Conservation (phyloP, 495 filamentous ascomycete species). For the Daldinia loculata region DNA sequence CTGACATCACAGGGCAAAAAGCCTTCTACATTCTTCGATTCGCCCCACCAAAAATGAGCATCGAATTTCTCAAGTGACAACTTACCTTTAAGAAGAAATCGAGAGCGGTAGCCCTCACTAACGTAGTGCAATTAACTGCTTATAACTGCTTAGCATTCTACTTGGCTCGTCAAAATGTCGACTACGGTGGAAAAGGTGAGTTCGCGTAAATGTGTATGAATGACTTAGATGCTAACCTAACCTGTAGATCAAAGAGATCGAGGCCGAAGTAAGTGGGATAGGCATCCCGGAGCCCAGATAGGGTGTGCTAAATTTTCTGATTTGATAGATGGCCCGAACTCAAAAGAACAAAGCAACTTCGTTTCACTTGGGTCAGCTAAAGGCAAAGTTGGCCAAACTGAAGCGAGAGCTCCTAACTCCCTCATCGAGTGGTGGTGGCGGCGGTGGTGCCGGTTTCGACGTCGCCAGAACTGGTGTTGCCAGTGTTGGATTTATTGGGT, state of each 20-base stretch:
- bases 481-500: slow-evolving; percentile 86
- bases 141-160: slow-evolving; percentile 1
- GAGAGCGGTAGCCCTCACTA: slow-evolving; percentile 3
- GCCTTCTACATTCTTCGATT: slow-evolving; percentile 41
- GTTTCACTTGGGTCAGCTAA: slow-evolving; percentile 87
- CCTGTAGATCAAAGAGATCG: slow-evolving; percentile 92
- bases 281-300: slow-evolving; percentile 13
- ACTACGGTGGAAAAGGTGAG: slow-evolving; percentile 95
- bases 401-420: slow-evolving; percentile 96
- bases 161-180: slow-evolving; percentile 72
- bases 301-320: slow-evolving; percentile 33
- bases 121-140: slow-evolving; percentile 6
- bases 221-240: slow-evolving; percentile 26
- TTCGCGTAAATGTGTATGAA: slow-evolving; percentile 12
- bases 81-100: slow-evolving; percentile 4
- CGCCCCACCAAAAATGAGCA: slow-evolving; percentile 39
- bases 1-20: slow-evolving; percentile 44
- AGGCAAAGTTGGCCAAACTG: slow-evolving; percentile 97
- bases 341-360: slow-evolving; percentile 99
- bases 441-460: slow-evolving; percentile 91
- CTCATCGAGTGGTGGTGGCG: slow-evolving; percentile 80
- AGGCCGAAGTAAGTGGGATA: slow-evolving; percentile 75
- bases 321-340: slow-evolving; percentile 82
- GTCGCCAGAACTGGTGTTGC: slow-evolving; percentile 98
- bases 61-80: slow-evolving; percentile 24